Conservation (phyloP, 2,329 filamentous ascomycete genomes). For the Cladosporium cucumerinum region DNA sequence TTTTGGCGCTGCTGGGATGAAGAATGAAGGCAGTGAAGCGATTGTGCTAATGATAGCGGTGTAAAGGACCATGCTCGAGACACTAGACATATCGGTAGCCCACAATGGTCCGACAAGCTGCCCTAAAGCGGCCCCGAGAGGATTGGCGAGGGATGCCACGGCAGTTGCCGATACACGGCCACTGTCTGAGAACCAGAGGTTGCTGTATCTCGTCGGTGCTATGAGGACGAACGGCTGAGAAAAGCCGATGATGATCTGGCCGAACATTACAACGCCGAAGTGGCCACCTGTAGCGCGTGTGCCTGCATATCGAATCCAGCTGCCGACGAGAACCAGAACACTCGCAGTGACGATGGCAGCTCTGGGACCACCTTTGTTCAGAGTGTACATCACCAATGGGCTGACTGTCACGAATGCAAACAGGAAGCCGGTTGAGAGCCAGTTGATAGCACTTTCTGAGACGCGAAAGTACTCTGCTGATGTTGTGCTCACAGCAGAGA, state of each 20-base stretch:
- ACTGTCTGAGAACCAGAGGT: constrained; percentile 85
- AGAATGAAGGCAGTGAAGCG: constrained; percentile 70
- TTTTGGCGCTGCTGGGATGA: constrained; percentile 73
- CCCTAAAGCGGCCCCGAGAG: constrained; percentile 81
- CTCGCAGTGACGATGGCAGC: constrained; percentile 71
- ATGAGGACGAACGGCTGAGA: constrained; percentile 89
- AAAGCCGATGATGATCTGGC: constrained; percentile 84
- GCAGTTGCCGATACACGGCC: constrained; percentile 87
- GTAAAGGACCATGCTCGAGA: constrained; percentile 74
- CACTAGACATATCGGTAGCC: constrained; percentile 59
- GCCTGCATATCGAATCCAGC: constrained; percentile 65
- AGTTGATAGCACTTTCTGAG: constrained; percentile 76
- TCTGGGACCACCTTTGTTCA: constrained; percentile 75
- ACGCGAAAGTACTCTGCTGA: constrained; percentile 74
- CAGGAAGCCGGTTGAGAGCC: constrained; percentile 83
- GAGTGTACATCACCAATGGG: constrained; percentile 69
- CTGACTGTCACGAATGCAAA: constrained; percentile 75
- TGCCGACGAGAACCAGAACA: constrained; percentile 72
- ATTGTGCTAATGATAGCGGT: constrained; percentile 50
- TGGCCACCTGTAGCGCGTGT: constrained; percentile 29
- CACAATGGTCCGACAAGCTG: constrained; percentile 81
- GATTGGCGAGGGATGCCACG: constrained; percentile 79
- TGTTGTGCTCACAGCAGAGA: constrained; percentile 74
- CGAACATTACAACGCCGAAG: constrained; percentile 79
- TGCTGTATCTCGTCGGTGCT: constrained; percentile 85